Conservation (phyloP, 495 filamentous ascomycete genomes). For the Penicillium subrubescens region DNA sequence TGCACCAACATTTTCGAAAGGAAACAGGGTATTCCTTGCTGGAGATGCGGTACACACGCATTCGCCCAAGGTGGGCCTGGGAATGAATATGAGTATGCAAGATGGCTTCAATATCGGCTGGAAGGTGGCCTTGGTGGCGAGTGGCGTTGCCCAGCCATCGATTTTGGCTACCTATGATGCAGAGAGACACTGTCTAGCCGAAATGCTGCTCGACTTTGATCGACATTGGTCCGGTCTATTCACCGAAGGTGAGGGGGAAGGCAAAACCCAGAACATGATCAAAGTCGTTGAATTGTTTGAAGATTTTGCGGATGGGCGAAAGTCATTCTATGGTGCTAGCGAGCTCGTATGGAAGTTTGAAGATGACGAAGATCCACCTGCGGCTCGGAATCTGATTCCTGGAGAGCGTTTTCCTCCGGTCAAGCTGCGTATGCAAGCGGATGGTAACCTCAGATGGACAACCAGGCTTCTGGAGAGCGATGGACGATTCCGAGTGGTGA, state of each 20-base stretch:
- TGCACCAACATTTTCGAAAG: constrained; percentile 64
- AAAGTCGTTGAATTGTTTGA: constrained; percentile 28
- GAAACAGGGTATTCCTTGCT: constrained; percentile 71
- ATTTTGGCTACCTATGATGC: constrained; percentile 71
- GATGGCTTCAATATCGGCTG: constrained; percentile 80
- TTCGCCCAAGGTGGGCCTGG: constrained; percentile 80
- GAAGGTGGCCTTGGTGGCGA: constrained; percentile 73
- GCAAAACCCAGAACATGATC: constrained; percentile 28
- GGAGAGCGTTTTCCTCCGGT: constrained; percentile 55
- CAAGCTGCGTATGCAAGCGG: constrained; percentile 57
- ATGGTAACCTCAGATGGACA: constrained; percentile 55
- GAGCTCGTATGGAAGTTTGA: constrained; percentile 29
- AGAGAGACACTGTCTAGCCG: constrained; percentile 70
- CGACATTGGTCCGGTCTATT: constrained; percentile 29
- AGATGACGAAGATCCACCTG: constrained; percentile 13
- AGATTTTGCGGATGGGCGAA: constrained; percentile 42
- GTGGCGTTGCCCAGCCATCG: constrained; percentile 53
- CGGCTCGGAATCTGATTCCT: constrained; percentile 40
- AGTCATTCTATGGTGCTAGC: constrained; percentile 38
- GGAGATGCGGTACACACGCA: constrained; percentile 86
- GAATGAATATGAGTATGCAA: constrained; percentile 83
- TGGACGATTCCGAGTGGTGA: constrained; percentile 61
- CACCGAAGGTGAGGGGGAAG: constrained; percentile 10
- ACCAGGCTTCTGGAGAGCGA: constrained; percentile 44
- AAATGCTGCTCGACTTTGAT: constrained; percentile 74